Percentiles rank a stretch among this genome's conserved stretches.
Evolutionary conservation across 331 rosid genomes (phyloP).

Genomic region (Telfairia occidentalis): DNA sequence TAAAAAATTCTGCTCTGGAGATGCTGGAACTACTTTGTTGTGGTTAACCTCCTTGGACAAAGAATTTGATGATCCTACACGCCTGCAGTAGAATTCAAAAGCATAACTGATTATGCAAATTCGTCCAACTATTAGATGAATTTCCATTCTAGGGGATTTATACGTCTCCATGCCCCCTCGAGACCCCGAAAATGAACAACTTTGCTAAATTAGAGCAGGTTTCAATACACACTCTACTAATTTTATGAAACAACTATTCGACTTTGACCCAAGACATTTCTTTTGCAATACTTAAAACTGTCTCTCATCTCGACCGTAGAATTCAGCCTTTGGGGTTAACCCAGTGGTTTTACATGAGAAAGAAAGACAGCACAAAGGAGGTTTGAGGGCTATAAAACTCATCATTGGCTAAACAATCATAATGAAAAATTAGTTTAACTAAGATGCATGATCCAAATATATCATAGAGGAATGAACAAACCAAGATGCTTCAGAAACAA

Average conservation of each 20-base stretch:
- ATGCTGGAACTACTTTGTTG: conserved; percentile 54
- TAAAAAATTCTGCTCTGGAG: conserved; percentile 32
- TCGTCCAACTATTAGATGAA: background rate
- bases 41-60: conserved; percentile 39
- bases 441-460: background rate
- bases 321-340: background rate
- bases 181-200: background rate
- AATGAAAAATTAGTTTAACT: background rate
- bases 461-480: background rate
- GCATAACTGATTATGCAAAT: background rate
- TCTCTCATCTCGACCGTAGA: background rate
- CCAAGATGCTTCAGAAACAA: background rate
- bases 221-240: background rate
- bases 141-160: background rate
- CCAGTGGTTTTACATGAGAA: background rate
- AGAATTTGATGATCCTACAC: conserved; percentile 27
- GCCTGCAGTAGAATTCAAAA: conserved; percentile 31
- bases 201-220: background rate
- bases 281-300: background rate
- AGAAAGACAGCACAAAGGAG: background rate
- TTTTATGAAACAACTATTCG: background rate
- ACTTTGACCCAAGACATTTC: background rate
- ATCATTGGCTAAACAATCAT: background rate
- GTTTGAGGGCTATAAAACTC: no score
- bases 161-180: background rate